phyloP scores from a whole-genome alignment of 768 basidiomycete species.

The Boletus bicolor region DNA sequence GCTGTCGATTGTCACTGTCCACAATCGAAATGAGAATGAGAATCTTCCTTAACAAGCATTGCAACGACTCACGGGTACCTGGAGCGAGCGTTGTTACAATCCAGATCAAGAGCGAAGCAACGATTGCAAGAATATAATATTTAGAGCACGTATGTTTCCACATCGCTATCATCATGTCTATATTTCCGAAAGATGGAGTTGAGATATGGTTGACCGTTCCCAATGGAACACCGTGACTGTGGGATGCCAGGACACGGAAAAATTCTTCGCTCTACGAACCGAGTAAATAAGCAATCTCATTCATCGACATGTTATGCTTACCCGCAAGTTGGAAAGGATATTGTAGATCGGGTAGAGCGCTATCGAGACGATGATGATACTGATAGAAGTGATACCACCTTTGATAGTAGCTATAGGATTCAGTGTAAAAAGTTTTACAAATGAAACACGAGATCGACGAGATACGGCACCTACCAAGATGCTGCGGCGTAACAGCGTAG shows the following conservation, averaged over 20 bases:
- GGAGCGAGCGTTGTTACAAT: conserved; percentile 23
- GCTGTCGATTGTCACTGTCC: conserved; percentile 20
- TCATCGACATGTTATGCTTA: background rate
- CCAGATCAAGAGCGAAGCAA: conserved; percentile 21
- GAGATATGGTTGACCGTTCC: conserved; percentile 23
- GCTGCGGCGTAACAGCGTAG: conserved; percentile 16
- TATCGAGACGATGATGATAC: conserved; percentile 29
- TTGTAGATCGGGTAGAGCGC: conserved; percentile 24
- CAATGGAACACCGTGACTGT: conserved; percentile 21
- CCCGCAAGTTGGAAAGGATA: conserved; percentile 19
- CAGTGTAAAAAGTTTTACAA: background rate
- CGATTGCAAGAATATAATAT: conserved; percentile 18
- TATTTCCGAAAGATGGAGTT: conserved; percentile 19
- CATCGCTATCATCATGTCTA: conserved; percentile 12
- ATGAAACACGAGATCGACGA: background rate
- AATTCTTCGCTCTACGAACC: conserved; percentile 26
- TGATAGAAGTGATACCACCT: conserved; percentile 27
- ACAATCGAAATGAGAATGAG: background rate
- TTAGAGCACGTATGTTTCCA: conserved; percentile 21
- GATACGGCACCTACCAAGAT: conserved; percentile 15
- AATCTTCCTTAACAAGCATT: background rate
- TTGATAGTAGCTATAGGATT: conserved; percentile 24
- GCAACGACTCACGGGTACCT: conserved; percentile 19
- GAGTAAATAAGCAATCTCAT: background rate
- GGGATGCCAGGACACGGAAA: conserved; percentile 21